Conservation (phyloP, 1,284 basidiomycete genomes). For the Sporisorium scitamineum region DNA sequence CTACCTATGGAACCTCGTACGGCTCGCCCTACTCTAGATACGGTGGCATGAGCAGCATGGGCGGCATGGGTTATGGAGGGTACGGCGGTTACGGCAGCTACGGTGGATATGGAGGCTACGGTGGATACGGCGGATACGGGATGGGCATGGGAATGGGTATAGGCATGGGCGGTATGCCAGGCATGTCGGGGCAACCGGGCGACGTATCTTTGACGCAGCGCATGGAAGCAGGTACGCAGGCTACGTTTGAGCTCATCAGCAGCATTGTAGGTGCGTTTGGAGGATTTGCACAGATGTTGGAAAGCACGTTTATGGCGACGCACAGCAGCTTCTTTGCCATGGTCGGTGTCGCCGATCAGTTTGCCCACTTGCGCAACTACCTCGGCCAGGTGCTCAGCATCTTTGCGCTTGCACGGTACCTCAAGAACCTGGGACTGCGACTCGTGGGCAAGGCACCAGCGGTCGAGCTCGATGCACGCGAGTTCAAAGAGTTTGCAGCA, state of each 20-base stretch:
- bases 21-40: constrained; percentile 65
- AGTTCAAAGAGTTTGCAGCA: constrained; percentile 66
- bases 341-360: constrained; percentile 96
- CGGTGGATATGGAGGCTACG: constrained; percentile 56
- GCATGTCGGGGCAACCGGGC: constrained; percentile 58
- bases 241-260: constrained; percentile 92
- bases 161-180: constrained; percentile 59
- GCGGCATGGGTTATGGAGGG: constrained; percentile 48
- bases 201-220: constrained; percentile 80
- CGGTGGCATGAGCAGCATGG: constrained; percentile 53
- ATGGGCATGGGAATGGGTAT: constrained; percentile 58
- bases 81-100: constrained; percentile 53
- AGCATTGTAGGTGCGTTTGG: constrained; percentile 95
- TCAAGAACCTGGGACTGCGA: constrained; percentile 72
- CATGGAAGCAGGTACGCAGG: constrained; percentile 87
- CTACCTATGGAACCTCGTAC: constrained; percentile 59
- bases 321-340: constrained; percentile 99
- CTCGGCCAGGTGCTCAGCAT: constrained; percentile 89
- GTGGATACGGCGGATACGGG: constrained; percentile 51
- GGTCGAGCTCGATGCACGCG: constrained; percentile 59
- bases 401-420: constrained; percentile 87
- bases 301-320: constrained; percentile 98
- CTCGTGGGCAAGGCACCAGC: constrained; percentile 59
- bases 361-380: constrained; percentile 88
- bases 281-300: constrained; percentile 96